Base-by-base conservation (phyloP, 805 yeast genomes). In the Torulaspora delbrueckii region DNA sequence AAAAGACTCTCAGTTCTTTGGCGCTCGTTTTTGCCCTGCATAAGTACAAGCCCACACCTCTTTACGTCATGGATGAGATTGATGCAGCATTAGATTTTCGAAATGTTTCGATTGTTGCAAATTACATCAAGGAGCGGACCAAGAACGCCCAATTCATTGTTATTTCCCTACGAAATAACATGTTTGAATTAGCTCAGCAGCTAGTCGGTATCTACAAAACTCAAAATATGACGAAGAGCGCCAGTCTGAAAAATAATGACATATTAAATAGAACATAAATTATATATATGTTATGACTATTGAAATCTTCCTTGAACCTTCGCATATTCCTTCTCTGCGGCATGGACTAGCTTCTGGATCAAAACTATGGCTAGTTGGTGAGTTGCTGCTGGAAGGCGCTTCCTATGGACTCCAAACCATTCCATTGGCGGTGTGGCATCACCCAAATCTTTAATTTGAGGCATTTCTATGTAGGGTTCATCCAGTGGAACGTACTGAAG, bases 51-150 rank as follows among this genome's bases (percentile, higher is more conserved):
- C 99, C 99, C 1, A 93, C 99, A 0, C 99, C 99, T 5, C 69
- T 93, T 40, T 93, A 93, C 63, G 98, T 93, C 30, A 93, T 93
- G 99, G 99, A 93, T 70, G 99, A 93, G 69, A 93, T 93, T 56
- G 99, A 93, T 70, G 99, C 99, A 0, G 99, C 99, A 1, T 75
- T 93, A 53, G 99, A 93, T 70, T 93, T 93, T 69, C 74, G 97
- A 63, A 93, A 93, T 58, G 99, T 93, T 27, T 88, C 96, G 9
- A 93, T 93, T 68, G 96, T 93, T 41, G 99, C 99, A 3, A 91
- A 90, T 59, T 95, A 93, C 63, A 93, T 93, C 63, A 90, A 89
- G 60, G 96, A 90, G 58, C 75, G 97, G 42, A 95, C 99, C 2
- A 86, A 86, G 67, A 88, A 91, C 66, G 99, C 97, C 0, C 99